Percentiles rank a stretch among this genome's conserved stretches.
Evolutionary conservation across 2,329 filamentous ascomycete species (phyloP).

Genomic region (Paecilomyces formosus): DNA sequence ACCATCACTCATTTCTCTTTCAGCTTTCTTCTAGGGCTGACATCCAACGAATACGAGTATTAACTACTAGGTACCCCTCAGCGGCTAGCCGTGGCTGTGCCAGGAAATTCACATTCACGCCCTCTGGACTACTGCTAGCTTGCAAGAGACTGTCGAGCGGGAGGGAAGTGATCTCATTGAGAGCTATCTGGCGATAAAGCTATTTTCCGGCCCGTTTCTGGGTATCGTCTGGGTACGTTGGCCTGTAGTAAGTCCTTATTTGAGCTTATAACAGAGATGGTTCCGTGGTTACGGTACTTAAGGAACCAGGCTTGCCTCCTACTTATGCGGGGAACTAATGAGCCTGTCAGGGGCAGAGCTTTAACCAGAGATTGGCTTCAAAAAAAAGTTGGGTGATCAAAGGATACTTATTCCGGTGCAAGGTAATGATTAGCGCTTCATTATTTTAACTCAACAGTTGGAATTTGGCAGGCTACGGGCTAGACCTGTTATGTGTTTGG

Average conservation of each 20-base stretch:
- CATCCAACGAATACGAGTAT: background rate
- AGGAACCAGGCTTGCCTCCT: background rate
- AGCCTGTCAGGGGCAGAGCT: background rate
- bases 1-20: background rate
- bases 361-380: background rate
- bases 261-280: background rate
- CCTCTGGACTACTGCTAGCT: background rate
- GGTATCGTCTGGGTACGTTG: background rate
- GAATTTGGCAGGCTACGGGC: background rate
- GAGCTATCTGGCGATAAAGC: background rate
- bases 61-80: background rate
- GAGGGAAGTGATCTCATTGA: background rate
- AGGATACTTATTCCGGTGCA: background rate
- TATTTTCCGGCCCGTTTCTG: background rate
- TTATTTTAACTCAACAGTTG: background rate
- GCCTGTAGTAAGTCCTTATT: background rate
- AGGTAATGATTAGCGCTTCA: background rate
- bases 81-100: background rate
- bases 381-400: background rate
- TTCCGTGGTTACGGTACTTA: background rate
- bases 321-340: background rate
- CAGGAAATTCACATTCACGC: background rate
- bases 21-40: background rate
- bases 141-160: background rate
- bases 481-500: background rate